Evolutionary conservation across 257 asterid genomes (phyloP).

Genomic region (Coffea eugenioides): DNA sequence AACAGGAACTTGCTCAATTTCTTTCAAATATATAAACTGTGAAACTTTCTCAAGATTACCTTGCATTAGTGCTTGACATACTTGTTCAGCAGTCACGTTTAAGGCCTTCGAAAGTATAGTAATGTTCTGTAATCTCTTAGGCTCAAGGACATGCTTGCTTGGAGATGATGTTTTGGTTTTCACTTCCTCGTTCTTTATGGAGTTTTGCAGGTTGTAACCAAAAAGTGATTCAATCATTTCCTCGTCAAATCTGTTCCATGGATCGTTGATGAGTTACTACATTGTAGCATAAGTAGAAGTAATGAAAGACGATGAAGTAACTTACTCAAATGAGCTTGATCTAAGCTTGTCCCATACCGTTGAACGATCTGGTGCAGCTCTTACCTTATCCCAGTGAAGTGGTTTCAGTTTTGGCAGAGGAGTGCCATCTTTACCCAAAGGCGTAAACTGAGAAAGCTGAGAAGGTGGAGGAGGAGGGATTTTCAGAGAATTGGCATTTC

Average conservation of each 20-base stretch:
- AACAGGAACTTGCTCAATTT: neutral
- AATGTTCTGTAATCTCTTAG: constrained; percentile 88
- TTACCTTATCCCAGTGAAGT: constrained; percentile 97
- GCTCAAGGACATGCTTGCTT: constrained; percentile 85
- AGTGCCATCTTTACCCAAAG: constrained; percentile 70
- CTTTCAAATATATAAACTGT: neutral
- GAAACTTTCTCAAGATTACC: constrained; percentile 34
- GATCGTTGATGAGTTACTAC: neutral
- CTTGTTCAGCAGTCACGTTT: constrained; percentile 71
- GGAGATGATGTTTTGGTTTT: constrained; percentile 88
- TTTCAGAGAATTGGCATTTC: constrained; percentile 19
- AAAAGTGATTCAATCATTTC: constrained; percentile 92
- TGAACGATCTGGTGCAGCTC: constrained; percentile 82
- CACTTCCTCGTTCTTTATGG: constrained; percentile 55
- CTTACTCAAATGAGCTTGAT: constrained; percentile 94
- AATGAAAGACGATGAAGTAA: neutral
- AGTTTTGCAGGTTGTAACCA: constrained; percentile 75
- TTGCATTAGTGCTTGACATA: constrained; percentile 65
- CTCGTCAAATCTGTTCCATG: constrained; percentile 73
- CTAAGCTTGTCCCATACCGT: constrained; percentile 96
- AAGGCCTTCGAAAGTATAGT: constrained; percentile 89
- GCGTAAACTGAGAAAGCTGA: constrained; percentile 31
- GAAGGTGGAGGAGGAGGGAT: constrained; percentile 76
- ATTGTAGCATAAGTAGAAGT: neutral
- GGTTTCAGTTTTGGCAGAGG: constrained; percentile 86